A percentile compares a stretch with the other conserved stretches of the same genome.
phyloP scores from a whole-genome alignment of 768 basidiomycete genomes.

The Leccinum imitatum region DNA sequence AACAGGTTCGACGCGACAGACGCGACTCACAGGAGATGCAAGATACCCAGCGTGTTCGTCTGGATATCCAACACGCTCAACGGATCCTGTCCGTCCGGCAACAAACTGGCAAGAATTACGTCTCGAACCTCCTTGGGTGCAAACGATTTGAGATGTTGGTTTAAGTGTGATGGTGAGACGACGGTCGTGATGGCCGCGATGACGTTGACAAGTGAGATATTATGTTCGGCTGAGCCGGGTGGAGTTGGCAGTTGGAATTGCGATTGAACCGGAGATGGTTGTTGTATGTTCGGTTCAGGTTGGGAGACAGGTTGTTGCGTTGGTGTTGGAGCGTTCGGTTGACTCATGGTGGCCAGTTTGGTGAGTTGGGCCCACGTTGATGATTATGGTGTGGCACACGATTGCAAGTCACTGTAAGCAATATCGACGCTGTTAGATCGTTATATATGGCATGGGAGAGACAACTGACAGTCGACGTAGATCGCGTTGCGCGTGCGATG shows the following conservation, averaged over 20 bases:
- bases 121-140: slow-evolving; percentile 61
- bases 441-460: not conserved
- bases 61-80: slow-evolving; percentile 54
- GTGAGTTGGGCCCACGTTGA: not conserved
- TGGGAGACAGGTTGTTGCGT: slow-evolving; percentile 18
- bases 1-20: not conserved
- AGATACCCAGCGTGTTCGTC: slow-evolving; percentile 58
- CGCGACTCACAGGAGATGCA: slow-evolving; percentile 69
- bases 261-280: slow-evolving; percentile 12
- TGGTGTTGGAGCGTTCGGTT: slow-evolving; percentile 27
- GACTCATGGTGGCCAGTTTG: slow-evolving; percentile 20
- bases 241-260: slow-evolving; percentile 10
- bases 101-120: slow-evolving; percentile 48
- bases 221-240: slow-evolving; percentile 1
- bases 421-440: not conserved
- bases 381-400: not conserved
- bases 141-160: slow-evolving; percentile 44
- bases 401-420: not conserved
- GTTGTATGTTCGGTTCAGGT: slow-evolving; percentile 15
- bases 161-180: slow-evolving; percentile 37
- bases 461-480: slow-evolving; percentile 11
- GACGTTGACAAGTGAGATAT: slow-evolving; percentile 39
- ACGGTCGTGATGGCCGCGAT: slow-evolving; percentile 47
- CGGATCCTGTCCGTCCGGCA: slow-evolving; percentile 68
- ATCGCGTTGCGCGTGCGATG: slow-evolving; percentile 2